Percentiles rank a stretch among this genome's conserved stretches.
Conservation (phyloP, 345 rosid genomes). For the Gossypium thurberi region DNA sequence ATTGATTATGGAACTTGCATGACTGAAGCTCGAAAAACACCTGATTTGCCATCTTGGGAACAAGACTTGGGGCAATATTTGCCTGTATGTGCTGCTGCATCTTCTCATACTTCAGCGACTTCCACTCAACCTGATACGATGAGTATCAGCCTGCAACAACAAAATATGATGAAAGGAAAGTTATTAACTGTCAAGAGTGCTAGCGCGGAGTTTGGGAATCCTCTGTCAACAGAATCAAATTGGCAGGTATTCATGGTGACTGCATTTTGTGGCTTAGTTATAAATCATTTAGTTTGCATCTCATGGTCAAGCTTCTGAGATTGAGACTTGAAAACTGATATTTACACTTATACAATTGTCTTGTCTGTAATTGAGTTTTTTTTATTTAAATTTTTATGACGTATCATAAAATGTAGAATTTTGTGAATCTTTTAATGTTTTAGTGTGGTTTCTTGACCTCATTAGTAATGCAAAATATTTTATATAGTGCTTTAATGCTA, state of each 20-base stretch:
- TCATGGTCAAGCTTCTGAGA: not conserved
- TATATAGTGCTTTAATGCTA: not conserved
- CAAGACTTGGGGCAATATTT: constrained; percentile 44
- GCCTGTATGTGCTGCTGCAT: constrained; percentile 27
- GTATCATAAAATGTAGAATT: not conserved
- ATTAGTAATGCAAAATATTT: not conserved
- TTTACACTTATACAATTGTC: not conserved
- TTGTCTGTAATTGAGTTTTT: not conserved
- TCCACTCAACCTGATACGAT: constrained; percentile 24
- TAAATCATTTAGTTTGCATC: not conserved
- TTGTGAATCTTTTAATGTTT: not conserved
- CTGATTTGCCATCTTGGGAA: constrained; percentile 58
- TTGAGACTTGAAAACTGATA: not conserved
- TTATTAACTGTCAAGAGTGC: constrained; percentile 25
- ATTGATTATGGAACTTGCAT: constrained; percentile 6
- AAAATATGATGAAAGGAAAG: constrained; percentile 27
- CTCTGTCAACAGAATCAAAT: constrained; percentile 39
- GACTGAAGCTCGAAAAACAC: constrained; percentile 40
- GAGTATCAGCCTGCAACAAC: constrained; percentile 25
- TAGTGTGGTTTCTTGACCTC: not conserved
- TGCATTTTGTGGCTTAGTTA: not conserved
- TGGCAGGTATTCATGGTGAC: constrained; percentile 54
- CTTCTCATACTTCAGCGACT: constrained; percentile 30
- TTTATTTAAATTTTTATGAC: not conserved
- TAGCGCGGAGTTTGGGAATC: constrained; percentile 27